Conservation (phyloP, 306 rosid species). For the Ziziphus jujuba region DNA sequence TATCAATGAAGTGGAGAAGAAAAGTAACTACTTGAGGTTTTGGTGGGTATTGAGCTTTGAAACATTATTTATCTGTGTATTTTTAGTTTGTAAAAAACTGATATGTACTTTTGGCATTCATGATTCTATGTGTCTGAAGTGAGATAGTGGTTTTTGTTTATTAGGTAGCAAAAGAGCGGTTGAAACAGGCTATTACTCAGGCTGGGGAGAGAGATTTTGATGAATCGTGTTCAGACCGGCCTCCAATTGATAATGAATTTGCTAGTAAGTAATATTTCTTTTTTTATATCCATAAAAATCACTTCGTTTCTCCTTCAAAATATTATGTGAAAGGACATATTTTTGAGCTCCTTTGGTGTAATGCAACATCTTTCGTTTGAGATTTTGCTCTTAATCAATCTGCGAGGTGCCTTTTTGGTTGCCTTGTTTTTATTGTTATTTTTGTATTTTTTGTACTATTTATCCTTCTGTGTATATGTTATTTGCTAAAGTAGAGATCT, state of each 20-base stretch:
- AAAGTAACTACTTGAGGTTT: conserved; percentile 6
- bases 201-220: conserved; percentile 69
- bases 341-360: not conserved
- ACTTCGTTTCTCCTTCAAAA: no score
- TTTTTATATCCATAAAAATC: not conserved
- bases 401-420: no score
- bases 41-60: conserved; percentile 15
- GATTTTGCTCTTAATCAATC: no score
- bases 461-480: no score
- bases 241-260: conserved; percentile 36
- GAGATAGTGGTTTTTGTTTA: conserved; percentile 16
- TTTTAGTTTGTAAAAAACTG: conserved; percentile 4
- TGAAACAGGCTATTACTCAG: conserved; percentile 69
- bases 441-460: no score
- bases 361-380: not conserved
- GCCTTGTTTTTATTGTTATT: no score
- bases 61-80: not conserved
- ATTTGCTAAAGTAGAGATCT: not conserved
- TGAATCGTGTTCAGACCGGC: conserved; percentile 48
- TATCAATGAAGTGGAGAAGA: not conserved
- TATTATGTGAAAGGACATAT: not conserved
- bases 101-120: not conserved
- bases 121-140: conserved; percentile 24
- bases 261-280: conserved; percentile 49
- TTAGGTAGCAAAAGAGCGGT: conserved; percentile 75